Evolutionary conservation across 371 early-diverging fungal genomes (phyloP), one percentile per base, ranked within the genome.

Genomic region (Lichtheimia hyalospora): DNA sequence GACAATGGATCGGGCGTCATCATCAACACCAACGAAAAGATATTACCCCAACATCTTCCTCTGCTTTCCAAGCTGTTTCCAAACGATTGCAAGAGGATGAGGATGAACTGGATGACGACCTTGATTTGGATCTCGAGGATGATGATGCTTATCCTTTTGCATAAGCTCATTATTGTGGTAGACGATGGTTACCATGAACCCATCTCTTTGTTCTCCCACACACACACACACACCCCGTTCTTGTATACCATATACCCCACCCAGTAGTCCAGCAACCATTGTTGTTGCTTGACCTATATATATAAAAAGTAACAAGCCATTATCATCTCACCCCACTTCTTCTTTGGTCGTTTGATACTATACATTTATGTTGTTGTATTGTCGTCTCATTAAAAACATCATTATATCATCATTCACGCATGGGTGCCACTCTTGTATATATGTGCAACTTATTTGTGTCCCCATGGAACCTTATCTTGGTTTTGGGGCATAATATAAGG

Each of bases 1-100:
- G 84, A 60, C 73, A 84, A 57, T 74, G 81, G 70, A 70, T 75
- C 42, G 73, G 67, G 23, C 68, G 67, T 49, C 68, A 67, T 24
- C 48, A 52, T 12, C 54, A 67, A 27, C 57, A n/a, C n/a, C n/a
- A 41, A 69, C 46, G 61, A 39, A 20, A 50, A 39, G 49, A 43
- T 14, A 23, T 41, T 34, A 4, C 34, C 34, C 34, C 34, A 16
- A 28, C 51, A 27, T 16, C 53, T 54, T 61, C 54, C 28, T 54
- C 54, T 16, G 54, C 54, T 20, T 54, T 54, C 15, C 54, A 41
- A 12, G 28, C 54, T 13, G 54, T 54, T 4, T 54, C 54, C 13
- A 54, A 61, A 61, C 53, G 50, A 15, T 27, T 53, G 20, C n/a
- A 54, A 14, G 44, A 60, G 15, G 46, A 23, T 16, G 24, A 21